Evolutionary conservation across 2,329 filamentous ascomycete genomes (phyloP).

Genomic region (Cladosporium sp.): DNA sequence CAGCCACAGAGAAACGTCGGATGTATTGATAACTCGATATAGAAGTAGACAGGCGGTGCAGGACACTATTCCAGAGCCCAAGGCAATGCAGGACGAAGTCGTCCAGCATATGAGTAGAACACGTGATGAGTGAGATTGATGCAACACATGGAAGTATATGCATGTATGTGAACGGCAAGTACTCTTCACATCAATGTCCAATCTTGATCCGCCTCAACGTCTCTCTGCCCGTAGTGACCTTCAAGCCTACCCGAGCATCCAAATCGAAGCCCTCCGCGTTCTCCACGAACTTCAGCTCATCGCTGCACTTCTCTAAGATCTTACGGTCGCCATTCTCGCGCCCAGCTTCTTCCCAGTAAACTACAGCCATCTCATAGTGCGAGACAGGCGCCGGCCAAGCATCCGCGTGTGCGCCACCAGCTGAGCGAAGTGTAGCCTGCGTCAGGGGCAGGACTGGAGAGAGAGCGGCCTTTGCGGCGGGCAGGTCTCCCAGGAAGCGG

Average conservation of each 20-base stretch:
- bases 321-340: conserved; percentile 41
- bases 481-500: conserved; percentile 58
- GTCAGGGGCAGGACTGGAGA: conserved; percentile 63
- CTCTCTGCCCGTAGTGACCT: conserved; percentile 68
- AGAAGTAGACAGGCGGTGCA: too few relatives aligned
- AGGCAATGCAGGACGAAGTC: too few relatives aligned
- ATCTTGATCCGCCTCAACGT: conserved; percentile 52
- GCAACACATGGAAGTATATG: neutral
- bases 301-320: conserved; percentile 62
- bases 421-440: conserved; percentile 30
- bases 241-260: conserved; percentile 72
- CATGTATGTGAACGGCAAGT: neutral
- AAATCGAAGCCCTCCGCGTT: conserved; percentile 72
- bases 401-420: conserved; percentile 43
- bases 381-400: conserved; percentile 73
- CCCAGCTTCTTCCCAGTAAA: conserved; percentile 69
- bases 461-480: conserved; percentile 66
- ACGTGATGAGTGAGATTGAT: neutral
- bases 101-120: neutral
- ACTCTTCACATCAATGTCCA: neutral
- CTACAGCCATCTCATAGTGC: conserved; percentile 82
- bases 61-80: too few relatives aligned
- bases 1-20: too few relatives aligned
- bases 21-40: too few relatives aligned
- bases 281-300: conserved; percentile 66